Evolutionary conservation across 2,329 filamentous ascomycete genomes (phyloP).

Genomic region (Fusarium sp.): DNA sequence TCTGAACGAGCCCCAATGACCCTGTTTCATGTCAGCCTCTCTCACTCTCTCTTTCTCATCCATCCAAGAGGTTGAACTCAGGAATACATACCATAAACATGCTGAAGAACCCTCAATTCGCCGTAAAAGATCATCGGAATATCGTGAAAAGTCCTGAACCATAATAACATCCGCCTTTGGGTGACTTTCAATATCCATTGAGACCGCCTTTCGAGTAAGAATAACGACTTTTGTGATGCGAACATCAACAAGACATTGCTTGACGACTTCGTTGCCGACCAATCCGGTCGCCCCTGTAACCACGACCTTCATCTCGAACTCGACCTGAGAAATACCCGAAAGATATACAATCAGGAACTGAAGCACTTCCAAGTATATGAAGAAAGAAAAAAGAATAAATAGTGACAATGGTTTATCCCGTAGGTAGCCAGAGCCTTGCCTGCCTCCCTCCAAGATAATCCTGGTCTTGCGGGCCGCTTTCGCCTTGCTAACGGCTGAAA

Average conservation of each 20-base stretch:
- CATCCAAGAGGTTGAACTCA: neutral
- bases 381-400: neutral
- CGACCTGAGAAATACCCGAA: neutral
- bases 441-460: constrained; percentile 13
- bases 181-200: constrained; percentile 55
- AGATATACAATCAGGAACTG: neutral
- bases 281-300: constrained; percentile 69
- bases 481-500: constrained; percentile 25
- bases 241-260: constrained; percentile 61
- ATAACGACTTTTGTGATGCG: constrained; percentile 64
- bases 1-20: constrained; percentile 57
- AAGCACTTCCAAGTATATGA: neutral
- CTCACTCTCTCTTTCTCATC: neutral
- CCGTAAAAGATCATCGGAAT: constrained; percentile 54
- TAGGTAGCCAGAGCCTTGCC: constrained; percentile 5
- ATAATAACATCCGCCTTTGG: constrained; percentile 64
- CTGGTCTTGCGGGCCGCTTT: constrained; percentile 35
- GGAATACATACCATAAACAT: constrained; percentile 69
- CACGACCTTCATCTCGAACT: constrained; percentile 64
- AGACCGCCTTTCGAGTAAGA: constrained; percentile 61
- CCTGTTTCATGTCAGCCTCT: constrained; percentile 46
- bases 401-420: constrained; percentile 14
- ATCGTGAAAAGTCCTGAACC: constrained; percentile 65
- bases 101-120: constrained; percentile 65
- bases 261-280: constrained; percentile 65